Evolutionary conservation across 768 basidiomycete species (phyloP).

Genomic region (Kwoniella newhampshirensis): DNA sequence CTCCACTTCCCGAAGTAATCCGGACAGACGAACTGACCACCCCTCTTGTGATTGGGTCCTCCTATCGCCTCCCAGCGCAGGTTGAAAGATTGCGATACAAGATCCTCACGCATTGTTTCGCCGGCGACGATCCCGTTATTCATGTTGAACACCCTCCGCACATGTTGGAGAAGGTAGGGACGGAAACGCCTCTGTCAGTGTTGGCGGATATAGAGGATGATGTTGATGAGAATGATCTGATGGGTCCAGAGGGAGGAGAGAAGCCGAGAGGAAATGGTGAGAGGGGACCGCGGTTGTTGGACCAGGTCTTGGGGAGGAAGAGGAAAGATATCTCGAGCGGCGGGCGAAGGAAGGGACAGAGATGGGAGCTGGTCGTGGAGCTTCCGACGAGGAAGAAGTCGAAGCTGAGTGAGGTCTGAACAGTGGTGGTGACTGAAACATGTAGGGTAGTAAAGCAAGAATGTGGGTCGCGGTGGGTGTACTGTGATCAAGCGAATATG

Average conservation of each 20-base stretch:
- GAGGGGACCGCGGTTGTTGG: neutral
- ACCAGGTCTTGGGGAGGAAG: slow-evolving; percentile 9
- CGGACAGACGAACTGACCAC: slow-evolving; percentile 32
- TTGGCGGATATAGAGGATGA: neutral
- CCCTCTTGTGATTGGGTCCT: slow-evolving; percentile 18
- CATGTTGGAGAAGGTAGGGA: slow-evolving; percentile 26
- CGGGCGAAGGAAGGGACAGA: slow-evolving; percentile 1
- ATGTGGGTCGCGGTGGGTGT: too few species aligned
- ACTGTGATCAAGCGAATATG: too few species aligned
- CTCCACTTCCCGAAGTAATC: slow-evolving; percentile 17
- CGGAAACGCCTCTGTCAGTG: neutral
- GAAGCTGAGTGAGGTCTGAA: slow-evolving; percentile 8
- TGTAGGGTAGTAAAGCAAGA: too few species aligned
- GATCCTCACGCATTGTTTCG: slow-evolving; percentile 28
- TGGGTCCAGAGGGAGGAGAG: neutral
- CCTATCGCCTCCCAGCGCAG: slow-evolving; percentile 16
- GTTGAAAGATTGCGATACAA: slow-evolving; percentile 16
- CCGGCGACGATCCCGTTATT: slow-evolving; percentile 33
- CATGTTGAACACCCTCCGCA: slow-evolving; percentile 33
- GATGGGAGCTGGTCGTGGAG: slow-evolving; percentile 15
- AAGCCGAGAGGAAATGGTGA: neutral
- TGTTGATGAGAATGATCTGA: neutral
- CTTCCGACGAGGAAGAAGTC: slow-evolving; percentile 12
- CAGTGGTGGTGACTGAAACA: neutral
- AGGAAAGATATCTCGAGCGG: neutral